Evolutionary conservation across 192 early-diverging fungal species (phyloP).

Genomic region (Phlyctochytrium arcticum): DNA sequence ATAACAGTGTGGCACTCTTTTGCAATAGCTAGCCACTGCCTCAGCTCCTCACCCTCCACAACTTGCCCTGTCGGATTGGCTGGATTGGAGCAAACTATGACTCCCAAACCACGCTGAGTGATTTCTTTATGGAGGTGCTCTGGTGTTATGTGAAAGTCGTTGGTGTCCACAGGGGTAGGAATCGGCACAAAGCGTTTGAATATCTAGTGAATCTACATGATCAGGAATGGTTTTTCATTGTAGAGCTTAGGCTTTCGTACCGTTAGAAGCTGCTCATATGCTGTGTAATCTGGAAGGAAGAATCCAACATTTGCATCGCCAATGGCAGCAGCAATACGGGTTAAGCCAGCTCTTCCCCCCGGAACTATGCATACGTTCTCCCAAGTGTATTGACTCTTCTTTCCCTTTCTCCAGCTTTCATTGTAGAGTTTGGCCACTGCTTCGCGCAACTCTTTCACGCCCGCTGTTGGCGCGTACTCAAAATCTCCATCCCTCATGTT

Average conservation of each 20-base stretch:
- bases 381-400: slow-evolving; percentile 43
- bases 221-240: neutral
- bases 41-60: slow-evolving; percentile 40
- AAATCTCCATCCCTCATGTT: slow-evolving; percentile 25
- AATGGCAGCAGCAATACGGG: slow-evolving; percentile 46
- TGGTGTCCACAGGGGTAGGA: slow-evolving; percentile 45
- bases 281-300: slow-evolving; percentile 49
- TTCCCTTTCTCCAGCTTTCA: slow-evolving; percentile 36
- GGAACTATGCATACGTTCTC: slow-evolving; percentile 58
- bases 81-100: slow-evolving; percentile 51
- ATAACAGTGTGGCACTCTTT: slow-evolving; percentile 40
- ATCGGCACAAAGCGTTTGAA: slow-evolving; percentile 54
- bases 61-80: slow-evolving; percentile 52
- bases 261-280: slow-evolving; percentile 21
- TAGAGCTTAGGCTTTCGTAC: neutral
- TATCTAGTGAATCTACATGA: slow-evolving; percentile 7
- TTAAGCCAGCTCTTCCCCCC: slow-evolving; percentile 53
- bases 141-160: slow-evolving; percentile 44
- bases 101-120: slow-evolving; percentile 38
- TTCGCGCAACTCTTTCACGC: slow-evolving; percentile 37
- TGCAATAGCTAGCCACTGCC: slow-evolving; percentile 33
- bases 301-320: slow-evolving; percentile 53
- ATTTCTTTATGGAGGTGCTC: slow-evolving; percentile 40
- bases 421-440: slow-evolving; percentile 52
- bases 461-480: slow-evolving; percentile 46